Percentiles rank a stretch among this genome's conserved stretches.
Conservation (phyloP, 208 protist species). For the Leishmania amazonensis region DNA sequence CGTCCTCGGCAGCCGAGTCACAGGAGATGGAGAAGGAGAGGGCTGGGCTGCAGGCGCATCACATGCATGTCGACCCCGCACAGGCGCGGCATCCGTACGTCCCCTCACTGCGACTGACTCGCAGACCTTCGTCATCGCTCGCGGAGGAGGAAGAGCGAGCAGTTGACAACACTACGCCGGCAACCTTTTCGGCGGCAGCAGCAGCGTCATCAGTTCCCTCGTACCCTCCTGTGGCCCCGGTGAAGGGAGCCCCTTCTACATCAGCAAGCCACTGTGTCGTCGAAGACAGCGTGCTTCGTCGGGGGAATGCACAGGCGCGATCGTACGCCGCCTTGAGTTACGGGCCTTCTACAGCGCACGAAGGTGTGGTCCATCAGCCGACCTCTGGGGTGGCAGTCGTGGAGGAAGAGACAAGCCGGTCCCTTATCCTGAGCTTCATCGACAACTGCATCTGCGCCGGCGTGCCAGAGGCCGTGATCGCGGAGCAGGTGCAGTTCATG, state of each 20-base stretch:
- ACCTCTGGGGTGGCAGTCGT: neutral
- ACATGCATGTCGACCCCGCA: neutral
- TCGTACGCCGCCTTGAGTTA: neutral
- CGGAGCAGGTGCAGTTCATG: constrained; percentile 79
- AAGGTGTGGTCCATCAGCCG: neutral
- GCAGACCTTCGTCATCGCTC: neutral
- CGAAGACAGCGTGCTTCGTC: constrained; percentile 11
- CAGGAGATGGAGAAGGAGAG: neutral
- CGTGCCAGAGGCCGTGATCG: constrained; percentile 73
- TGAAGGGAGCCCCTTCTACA: neutral
- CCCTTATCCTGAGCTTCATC: constrained; percentile 72
- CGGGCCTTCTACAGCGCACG: neutral
- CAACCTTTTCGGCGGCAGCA: neutral
- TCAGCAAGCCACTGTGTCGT: neutral
- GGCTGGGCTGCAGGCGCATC: neutral
- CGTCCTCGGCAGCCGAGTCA: constrained; percentile 8
- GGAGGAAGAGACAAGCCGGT: constrained; percentile 27
- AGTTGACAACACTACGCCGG: neutral
- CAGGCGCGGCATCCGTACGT: neutral
- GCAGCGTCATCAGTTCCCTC: neutral
- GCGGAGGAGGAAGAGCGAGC: neutral
- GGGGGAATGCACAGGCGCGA: neutral
- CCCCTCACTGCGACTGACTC: constrained; percentile 2
- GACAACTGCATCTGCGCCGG: constrained; percentile 58
- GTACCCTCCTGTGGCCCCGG: neutral